Evolutionary conservation across 1,284 basidiomycete species (phyloP).

Genomic region (Microstroma glucosiphilum): DNA sequence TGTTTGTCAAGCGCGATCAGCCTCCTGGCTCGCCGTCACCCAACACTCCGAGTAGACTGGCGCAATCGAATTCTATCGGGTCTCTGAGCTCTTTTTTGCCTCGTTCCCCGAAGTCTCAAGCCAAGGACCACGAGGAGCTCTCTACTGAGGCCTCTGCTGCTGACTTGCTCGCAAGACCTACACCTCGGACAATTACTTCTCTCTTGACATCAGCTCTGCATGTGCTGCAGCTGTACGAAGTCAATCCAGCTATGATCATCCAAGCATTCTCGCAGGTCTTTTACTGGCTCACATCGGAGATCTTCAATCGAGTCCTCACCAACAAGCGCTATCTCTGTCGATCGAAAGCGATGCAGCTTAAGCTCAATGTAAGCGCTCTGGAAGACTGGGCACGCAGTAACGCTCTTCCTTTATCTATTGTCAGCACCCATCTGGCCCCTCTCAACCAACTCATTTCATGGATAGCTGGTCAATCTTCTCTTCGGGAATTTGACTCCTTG

Average conservation of each 20-base stretch:
- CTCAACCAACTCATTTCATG: conserved; percentile 78
- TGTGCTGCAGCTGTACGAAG: conserved; percentile 74
- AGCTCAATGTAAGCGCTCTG: conserved; percentile 74
- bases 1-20: conserved; percentile 16
- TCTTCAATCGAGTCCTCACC: conserved; percentile 93
- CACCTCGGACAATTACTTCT: conserved; percentile 65
- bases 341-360: conserved; percentile 80
- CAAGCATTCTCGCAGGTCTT: conserved; percentile 93
- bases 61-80: not conserved
- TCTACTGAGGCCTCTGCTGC: conserved; percentile 9
- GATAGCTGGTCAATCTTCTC: conserved; percentile 63
- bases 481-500: conserved; percentile 72
- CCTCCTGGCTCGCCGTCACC: not conserved
- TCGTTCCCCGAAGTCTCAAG: not conserved
- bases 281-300: conserved; percentile 76
- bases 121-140: not conserved
- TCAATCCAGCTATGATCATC: conserved; percentile 81
- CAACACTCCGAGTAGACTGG: not conserved
- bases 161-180: conserved; percentile 27
- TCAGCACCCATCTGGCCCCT: conserved; percentile 69
- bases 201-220: conserved; percentile 83
- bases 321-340: conserved; percentile 90
- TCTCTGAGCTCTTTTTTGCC: not conserved
- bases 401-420: conserved; percentile 71
- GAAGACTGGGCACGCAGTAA: conserved; percentile 86